Evolutionary conservation across 176 grass and related monocot genomes (phyloP).

Genomic region (Bromus sterilis): DNA sequence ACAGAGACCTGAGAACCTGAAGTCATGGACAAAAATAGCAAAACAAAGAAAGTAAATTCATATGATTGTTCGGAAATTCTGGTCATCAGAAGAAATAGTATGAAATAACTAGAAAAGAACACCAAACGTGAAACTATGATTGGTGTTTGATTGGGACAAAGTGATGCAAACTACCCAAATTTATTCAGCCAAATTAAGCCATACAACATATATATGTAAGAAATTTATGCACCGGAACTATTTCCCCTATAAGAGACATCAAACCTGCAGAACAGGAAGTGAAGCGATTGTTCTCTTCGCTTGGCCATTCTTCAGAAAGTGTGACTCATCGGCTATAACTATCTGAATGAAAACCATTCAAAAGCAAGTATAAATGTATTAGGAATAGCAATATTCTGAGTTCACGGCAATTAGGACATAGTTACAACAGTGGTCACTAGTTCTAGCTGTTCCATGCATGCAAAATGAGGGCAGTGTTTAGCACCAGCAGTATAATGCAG

Average conservation of each 20-base stretch:
- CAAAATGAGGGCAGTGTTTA: background rate
- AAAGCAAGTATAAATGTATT: background rate
- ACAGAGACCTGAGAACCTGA: too few species aligned
- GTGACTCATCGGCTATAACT: constrained; percentile 95
- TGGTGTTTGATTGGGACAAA: background rate
- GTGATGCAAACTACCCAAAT: constrained; percentile 1
- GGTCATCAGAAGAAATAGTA: background rate
- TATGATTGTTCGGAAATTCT: background rate
- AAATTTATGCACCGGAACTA: background rate
- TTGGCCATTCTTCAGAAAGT: constrained; percentile 87
- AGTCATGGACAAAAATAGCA: too few species aligned
- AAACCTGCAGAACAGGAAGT: constrained; percentile 83
- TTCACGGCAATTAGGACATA: constrained; percentile 6
- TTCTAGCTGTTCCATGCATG: background rate
- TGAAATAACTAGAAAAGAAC: background rate
- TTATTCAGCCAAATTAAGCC: background rate
- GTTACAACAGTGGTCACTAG: background rate
- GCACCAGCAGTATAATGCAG: background rate
- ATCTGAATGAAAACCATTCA: constrained; percentile 52
- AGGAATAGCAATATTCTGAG: background rate
- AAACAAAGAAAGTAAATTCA: background rate
- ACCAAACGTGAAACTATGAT: background rate
- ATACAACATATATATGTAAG: background rate
- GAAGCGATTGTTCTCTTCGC: constrained; percentile 77
- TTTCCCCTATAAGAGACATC: constrained; percentile 15